Evolutionary conservation across 352 stramenopile genomes (phyloP), one percentile per base, ranked within the genome.

Genomic region (Phytopythium boreale): DNA sequence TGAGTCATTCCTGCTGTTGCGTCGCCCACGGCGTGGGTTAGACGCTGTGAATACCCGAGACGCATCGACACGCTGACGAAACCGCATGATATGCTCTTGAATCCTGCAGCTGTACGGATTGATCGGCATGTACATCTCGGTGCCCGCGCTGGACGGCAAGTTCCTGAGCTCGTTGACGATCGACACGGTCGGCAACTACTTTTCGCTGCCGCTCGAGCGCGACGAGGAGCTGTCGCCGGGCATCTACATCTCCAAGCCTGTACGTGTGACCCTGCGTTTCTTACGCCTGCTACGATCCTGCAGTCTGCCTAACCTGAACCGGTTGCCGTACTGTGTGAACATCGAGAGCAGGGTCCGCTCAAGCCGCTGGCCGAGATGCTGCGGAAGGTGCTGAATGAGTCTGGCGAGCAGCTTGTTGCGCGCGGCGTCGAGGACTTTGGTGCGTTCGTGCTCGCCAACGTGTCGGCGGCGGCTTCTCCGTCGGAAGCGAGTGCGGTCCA

Each of bases 121-220:
- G n/a, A 76, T 93, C 47, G 85, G 85, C 60, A 90, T 93, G 76
- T 93, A 90, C 81, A 93, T 93, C 41, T 90, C 81, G 3, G 77
- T 77, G 44, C 81, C 82, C n/a, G 79, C 77, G 41, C 67, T 93
- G n/a, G 66, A 84, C 58, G 77, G 72, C 26, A 67, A 75, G 62
- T 91, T 87, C 74, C 59, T 92, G 57, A 60, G 73, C 57, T 73
- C 72, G 64, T 61, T 94, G 59, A 85, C 70, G 62, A 69, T 94
- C 31, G 83, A 94, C 55, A 58, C 80, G 44, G 72, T 94, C 24
- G 79, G 82, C 55, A 79, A 79, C 57, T 94, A 87, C 64, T 94
- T 94, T 50, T 82, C 64, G 53, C 74, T 93, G 37, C 84, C 84
- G 51, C 62, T 90, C 31, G 86, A 94, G 65, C 68, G 78, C 14